Evolutionary conservation across 805 yeast species (phyloP), one percentile per base, ranked within the genome.

Genomic region (Wickerhamomyces sydowiorum): DNA sequence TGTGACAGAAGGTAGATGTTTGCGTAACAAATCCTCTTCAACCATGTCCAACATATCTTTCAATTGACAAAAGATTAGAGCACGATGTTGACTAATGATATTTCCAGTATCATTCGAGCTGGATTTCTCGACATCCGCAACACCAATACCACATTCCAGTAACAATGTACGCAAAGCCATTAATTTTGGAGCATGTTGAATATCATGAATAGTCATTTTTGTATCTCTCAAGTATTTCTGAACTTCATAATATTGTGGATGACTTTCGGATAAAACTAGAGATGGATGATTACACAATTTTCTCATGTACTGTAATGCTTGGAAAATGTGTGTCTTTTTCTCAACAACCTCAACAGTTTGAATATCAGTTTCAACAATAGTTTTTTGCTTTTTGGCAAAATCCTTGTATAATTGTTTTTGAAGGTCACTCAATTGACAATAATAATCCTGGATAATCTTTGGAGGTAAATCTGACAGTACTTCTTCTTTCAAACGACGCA

Each of bases 41-140:
- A 95, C 96, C 72, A 93, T 86, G 57, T 93, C 97, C 50, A 93
- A 72, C 99, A 93, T 93, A 57, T 93, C 99, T 58, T 91, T 93
- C 66, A 93, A 75, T 61, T 93, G 99, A 65, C 97, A 93, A 63
- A 93, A 93, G 37, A 93, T 82, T 53, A 93, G 73, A 1, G 96
- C 99, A 43, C 99, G 76, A 63, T 93, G 99, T 59, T 89, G 97
- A 29, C 96, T 83, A 51, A 91, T 91, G 17, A 86, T 93, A 41
- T 62, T 68, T 21, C 57, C 65, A 3, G 60, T 13, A 32, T 20
- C 48, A 39, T 68, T 65, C 42, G 65, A 67, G 20, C 56, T 60
- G 41, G 62, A 64, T 38, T 65, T 60, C 39, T 64, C 66, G 42
- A 60, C 66, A 20, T 64, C 72, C 28, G 59, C 49, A 25, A 59